Base-by-base conservation (phyloP, 768 basidiomycete species). In the Rhizopogon vinicolor region DNA sequence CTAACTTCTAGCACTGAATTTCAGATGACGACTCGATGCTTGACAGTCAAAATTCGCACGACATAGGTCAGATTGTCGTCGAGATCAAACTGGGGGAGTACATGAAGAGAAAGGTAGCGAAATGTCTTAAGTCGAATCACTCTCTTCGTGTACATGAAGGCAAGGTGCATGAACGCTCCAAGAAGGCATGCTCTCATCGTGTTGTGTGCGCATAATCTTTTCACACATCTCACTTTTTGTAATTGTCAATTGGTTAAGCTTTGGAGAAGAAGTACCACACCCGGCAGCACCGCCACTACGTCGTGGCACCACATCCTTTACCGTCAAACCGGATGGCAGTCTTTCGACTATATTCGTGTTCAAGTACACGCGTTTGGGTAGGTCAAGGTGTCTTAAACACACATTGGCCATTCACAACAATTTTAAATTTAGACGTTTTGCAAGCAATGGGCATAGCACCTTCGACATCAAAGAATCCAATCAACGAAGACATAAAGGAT, bases 21-120 rank as follows among this genome's bases (percentile, higher is more conserved):
- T 44, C 41, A 66, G 63, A 67, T 25, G 65, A 65, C 6, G 65
- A 63, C 46, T 55, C 52, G 7, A 53, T 62, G 44, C 40, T 61
- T 25, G 44, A 56, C 5, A 46, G 56, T 40, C n/a, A 41, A 18
- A 28, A 43, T 7, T 44, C 57, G 10, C 57, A 52, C 16, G 31
- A 49, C 31, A 41, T 66, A 1, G 65, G 61, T n/a, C 53, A 61
- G n/a, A 66, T 64, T 9, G 13, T 28, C 10, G n/a, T 65, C 31
- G 18, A 0, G 18, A 43, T 64, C 7, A 0, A 0, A 6, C 52
- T 45, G 33, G 65, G 65, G 14, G 1, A n/a, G 5, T 1, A 14
- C 2, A n/a, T 33, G 31, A 3, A 7, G 25, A 3, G 2, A n/a
- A n/a, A 1, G n/a, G 22, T n/a, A 28, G 0, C 3, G 2, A 22